Base-by-base conservation (phyloP, 306 rosid genomes). In the Lathyrus oleraceus region DNA sequence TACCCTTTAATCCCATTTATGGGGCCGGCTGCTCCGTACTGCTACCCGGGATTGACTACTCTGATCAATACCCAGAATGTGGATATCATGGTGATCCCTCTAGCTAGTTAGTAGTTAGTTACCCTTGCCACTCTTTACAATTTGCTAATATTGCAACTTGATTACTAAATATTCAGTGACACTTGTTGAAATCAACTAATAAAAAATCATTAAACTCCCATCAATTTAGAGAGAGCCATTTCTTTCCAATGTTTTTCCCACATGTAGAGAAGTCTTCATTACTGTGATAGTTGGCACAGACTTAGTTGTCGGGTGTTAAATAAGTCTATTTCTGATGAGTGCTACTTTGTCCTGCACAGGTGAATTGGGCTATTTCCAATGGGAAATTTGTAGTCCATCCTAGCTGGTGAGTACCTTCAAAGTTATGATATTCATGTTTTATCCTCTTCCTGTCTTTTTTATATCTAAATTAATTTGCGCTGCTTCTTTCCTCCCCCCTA, bases 331-430 rank as follows among this genome's bases (percentile, higher is more conserved):
- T 32, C 66, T 79, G 51, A 71, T 35, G 4, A 13, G 10, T 23
- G 52, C 49, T 30, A 39, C 48, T 66, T 68, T 79, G 67, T 82
- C 65, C 69, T 79, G 84, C 61, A 54, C 97, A 94, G 99, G 99
- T 94, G 54, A 89, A 89, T 70, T 95, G 96, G 99, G 99, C 95
- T 81, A 73, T 82, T 76, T 53, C 84, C 59, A 80, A 73, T 0
- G 97, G 97, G 58, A 91, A 79, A 82, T 91, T 79, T 75, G 97
- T 89, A 66, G 99, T 95, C 45, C 86, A 87, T 76, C 99, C 97
- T 69, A 88, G 95, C 87, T 95, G 99, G 99, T 95, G 79, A 84
- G 95, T 67, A 15, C 70, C 61, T 74, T 21, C 8, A 20, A 38
- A 21, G 7, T 38, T 51, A 12, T 23, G 51, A n/a, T 23, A 63